These are phyloP conservation scores for Phytophthora nicotianae DNA, from an alignment of 352 stramenopile genomes.

Conservation along the genomic window DNA sequence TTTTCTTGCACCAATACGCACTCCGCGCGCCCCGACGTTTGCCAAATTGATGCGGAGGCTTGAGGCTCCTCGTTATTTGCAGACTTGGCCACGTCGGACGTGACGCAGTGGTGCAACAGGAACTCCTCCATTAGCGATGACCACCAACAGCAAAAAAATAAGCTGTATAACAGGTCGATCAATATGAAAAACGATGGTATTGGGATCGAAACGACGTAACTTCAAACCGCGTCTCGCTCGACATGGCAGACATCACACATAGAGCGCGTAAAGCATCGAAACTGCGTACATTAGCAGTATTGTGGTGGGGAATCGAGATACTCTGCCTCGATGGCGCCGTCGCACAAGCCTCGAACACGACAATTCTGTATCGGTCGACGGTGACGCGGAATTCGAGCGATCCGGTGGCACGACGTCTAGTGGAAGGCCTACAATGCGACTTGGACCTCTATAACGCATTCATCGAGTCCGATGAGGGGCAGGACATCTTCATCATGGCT, in stretches of 20 bases:
- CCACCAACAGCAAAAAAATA: constrained; percentile 13
- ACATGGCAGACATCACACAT: constrained; percentile 5
- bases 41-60: constrained; percentile 32
- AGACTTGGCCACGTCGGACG: constrained; percentile 37
- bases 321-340: background rate
- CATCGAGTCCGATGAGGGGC: constrained; percentile 57
- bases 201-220: constrained; percentile 21
- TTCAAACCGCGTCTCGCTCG: constrained; percentile 4
- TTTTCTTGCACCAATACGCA: constrained; percentile 73
- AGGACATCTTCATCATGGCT: constrained; percentile 75
- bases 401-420: constrained; percentile 26
- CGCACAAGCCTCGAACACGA: constrained; percentile 16
- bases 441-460: constrained; percentile 58
- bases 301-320: constrained; percentile 5
- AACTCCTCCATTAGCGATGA: constrained; percentile 60
- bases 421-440: constrained; percentile 50
- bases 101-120: constrained; percentile 73
- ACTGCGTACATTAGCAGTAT: background rate
- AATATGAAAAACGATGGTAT: constrained; percentile 11
- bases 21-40: constrained; percentile 43
- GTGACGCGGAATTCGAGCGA: constrained; percentile 12
- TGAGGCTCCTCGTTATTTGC: background rate
- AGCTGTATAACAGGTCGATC: constrained; percentile 10
- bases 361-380: constrained; percentile 5
- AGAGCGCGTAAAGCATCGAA: background rate